Conservation (phyloP, 176 grass and related monocot genomes). For the sorghum (Sorghum bicolor) region DNA sequence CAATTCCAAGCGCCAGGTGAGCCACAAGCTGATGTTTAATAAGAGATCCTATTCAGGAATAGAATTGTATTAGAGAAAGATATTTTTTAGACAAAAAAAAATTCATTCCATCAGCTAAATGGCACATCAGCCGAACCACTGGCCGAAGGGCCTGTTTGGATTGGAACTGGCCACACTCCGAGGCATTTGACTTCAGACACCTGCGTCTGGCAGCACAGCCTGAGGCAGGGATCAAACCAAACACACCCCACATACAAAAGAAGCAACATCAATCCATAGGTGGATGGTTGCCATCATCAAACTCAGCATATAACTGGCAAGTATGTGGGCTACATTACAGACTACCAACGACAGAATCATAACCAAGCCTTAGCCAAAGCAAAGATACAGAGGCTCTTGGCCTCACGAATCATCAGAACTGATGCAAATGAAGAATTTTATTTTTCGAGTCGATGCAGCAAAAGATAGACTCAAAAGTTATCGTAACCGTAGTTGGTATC, state of each 20-base stretch:
- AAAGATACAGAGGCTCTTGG: background rate
- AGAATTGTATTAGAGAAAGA: slow-evolving; percentile 24
- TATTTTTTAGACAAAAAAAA: background rate
- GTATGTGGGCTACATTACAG: background rate
- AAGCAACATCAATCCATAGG: background rate
- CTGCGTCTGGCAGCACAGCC: background rate
- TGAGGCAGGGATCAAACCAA: background rate
- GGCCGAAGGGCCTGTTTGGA: background rate
- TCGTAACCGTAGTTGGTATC: background rate
- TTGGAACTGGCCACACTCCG: background rate
- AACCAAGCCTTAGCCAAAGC: background rate
- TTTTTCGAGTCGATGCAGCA: background rate
- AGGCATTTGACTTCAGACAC: background rate
- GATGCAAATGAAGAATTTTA: background rate
- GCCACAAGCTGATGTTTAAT: slow-evolving; percentile 87
- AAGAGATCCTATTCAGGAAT: slow-evolving; percentile 49
- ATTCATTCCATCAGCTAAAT: background rate
- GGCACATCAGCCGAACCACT: background rate
- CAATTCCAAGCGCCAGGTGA: slow-evolving; percentile 64
- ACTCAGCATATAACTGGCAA: background rate
- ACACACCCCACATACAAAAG: background rate
- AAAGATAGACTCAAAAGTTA: background rate
- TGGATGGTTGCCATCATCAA: background rate
- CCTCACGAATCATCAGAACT: background rate
- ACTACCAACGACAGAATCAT: background rate